Conservation (phyloP, 805 yeast genomes). For the Lipomyces chichibuensis region DNA sequence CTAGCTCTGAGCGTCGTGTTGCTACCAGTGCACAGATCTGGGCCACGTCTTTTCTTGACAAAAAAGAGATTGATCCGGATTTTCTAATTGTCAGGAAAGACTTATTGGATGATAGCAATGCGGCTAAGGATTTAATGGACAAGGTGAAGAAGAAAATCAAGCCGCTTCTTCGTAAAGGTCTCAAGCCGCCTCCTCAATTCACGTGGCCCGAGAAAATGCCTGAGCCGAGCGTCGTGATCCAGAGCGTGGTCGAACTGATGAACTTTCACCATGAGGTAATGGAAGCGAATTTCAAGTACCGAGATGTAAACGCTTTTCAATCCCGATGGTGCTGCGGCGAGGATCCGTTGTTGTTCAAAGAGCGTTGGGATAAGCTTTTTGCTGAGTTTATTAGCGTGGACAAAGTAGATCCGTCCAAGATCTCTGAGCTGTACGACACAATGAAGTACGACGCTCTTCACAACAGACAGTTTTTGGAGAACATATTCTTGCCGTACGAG, state of each 20-base stretch:
- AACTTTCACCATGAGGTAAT: conserved; percentile 82
- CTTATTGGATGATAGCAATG: conserved; percentile 91
- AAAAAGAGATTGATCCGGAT: conserved; percentile 72
- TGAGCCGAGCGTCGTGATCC: conserved; percentile 91
- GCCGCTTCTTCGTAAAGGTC: conserved; percentile 91
- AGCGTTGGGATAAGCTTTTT: conserved; percentile 96
- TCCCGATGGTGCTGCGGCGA: conserved; percentile 95
- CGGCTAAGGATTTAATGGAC: conserved; percentile 97
- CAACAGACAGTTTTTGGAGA: conserved; percentile 83
- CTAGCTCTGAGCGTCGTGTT: conserved; percentile 94
- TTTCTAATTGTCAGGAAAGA: conserved; percentile 84
- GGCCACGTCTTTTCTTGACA: conserved; percentile 73
- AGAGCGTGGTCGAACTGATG: conserved; percentile 94
- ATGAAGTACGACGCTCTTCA: conserved; percentile 98
- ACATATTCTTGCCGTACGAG: conserved; percentile 70
- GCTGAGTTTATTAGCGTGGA: conserved; percentile 90
- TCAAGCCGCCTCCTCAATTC: conserved; percentile 95
- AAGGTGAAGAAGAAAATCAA: conserved; percentile 95
- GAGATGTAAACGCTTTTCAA: conserved; percentile 70
- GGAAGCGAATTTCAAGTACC: conserved; percentile 73
- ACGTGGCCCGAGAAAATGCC: conserved; percentile 99
- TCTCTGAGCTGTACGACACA: conserved; percentile 94
- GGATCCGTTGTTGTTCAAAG: conserved; percentile 85
- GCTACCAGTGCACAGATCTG: conserved; percentile 89
- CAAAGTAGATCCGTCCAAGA: conserved; percentile 96